Percentiles rank a stretch among this genome's conserved stretches.
Conservation (phyloP, 805 yeast species). For the Teunomyces cretensis region DNA sequence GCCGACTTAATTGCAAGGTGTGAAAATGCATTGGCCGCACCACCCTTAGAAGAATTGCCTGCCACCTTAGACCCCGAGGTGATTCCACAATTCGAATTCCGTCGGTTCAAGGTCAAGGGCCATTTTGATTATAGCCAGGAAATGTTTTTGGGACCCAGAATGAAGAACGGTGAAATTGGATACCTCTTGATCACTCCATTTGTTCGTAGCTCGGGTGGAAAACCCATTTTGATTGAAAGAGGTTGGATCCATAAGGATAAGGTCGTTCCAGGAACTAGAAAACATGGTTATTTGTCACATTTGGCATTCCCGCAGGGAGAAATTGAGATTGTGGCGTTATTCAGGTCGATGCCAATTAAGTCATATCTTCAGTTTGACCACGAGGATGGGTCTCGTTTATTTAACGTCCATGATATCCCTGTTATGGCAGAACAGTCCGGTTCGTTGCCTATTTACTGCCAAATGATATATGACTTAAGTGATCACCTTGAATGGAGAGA, state of each 20-base stretch:
- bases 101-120: slow-evolving; percentile 77
- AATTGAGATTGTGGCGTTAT: slow-evolving; percentile 69
- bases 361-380: slow-evolving; percentile 70
- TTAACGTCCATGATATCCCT: slow-evolving; percentile 76
- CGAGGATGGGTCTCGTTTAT: slow-evolving; percentile 63
- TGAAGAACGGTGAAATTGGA: slow-evolving; percentile 66
- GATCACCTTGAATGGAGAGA: slow-evolving; percentile 58
- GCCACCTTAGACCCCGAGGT: slow-evolving; percentile 60
- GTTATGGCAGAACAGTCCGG: slow-evolving; percentile 74
- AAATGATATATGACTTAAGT: slow-evolving; percentile 64
- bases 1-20: slow-evolving; percentile 75
- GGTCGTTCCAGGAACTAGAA: slow-evolving; percentile 53
- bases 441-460: slow-evolving; percentile 72
- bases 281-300: slow-evolving; percentile 53
- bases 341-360: slow-evolving; percentile 63
- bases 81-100: slow-evolving; percentile 73
- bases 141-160: slow-evolving; percentile 88
- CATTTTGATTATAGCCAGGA: slow-evolving; percentile 81
- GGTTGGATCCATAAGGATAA: slow-evolving; percentile 87
- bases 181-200: slow-evolving; percentile 82
- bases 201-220: slow-evolving; percentile 68
- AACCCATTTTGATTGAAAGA: slow-evolving; percentile 78
- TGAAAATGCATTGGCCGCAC: slow-evolving; percentile 75
- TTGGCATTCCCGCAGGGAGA: slow-evolving; percentile 72
- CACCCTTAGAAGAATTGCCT: slow-evolving; percentile 69